Evolutionary conservation across 176 grass and related monocot genomes (phyloP), one percentile per base, ranked within the genome.

Genomic region (Chloris gayana): DNA sequence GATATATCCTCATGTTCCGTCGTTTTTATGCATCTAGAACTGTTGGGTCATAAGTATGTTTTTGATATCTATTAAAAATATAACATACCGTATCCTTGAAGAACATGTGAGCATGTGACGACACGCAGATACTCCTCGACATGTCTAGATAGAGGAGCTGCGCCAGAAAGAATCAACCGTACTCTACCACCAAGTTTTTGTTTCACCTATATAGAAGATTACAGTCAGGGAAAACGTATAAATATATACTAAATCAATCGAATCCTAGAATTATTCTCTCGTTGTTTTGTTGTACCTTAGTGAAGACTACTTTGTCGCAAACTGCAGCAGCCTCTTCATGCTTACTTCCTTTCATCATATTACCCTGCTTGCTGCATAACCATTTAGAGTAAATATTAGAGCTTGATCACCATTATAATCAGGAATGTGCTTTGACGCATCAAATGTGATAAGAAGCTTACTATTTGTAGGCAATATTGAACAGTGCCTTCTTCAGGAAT

Each of bases 1-100:
- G n/a, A n/a, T n/a, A n/a, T n/a, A n/a, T n/a, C n/a, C n/a, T n/a
- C 10, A 33, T 64, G 31, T 54, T 21, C 50, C 49, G 35, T 1
- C 14, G 51, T 50, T 81, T 62, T 56, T 1, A 21, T 46, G n/a
- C 64, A 58, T 46, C n/a, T 31, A 18, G 45, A 53, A 46, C 22
- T 31, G 72, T 14, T 24, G 22, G 34, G 73, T 87, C 56, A 82
- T 62, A 63, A 69, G 50, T 53, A 79, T 79, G 34, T 38, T 74
- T 63, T 64, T 32, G 14, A 59, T 35, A n/a, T n/a, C n/a, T n/a
- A n/a, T n/a, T n/a, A n/a, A n/a, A n/a, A n/a, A n/a, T n/a, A n/a
- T 39, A 56, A 45, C 58, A 76, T 89, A 98, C 96, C 96, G 39
- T 99, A 99, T 75, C 96, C 96, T 83, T 99, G 96, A 78, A 99